Percentiles rank a stretch among this genome's conserved stretches.
Evolutionary conservation across 2,329 filamentous ascomycete species (phyloP).

Genomic region (Corynespora cassiicola): DNA sequence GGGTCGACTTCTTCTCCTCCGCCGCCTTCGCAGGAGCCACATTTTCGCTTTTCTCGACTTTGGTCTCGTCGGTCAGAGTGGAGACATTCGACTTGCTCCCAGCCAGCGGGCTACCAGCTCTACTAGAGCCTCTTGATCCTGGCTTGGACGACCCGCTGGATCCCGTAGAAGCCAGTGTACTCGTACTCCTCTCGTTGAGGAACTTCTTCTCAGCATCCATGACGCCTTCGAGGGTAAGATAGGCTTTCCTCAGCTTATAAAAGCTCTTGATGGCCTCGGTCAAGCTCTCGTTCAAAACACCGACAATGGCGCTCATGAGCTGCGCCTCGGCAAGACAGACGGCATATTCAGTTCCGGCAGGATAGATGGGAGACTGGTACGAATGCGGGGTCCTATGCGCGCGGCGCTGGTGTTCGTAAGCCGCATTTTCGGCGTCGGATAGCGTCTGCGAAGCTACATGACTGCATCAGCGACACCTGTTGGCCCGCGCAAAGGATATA

Average conservation of each 20-base stretch:
- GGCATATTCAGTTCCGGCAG: conserved; percentile 84
- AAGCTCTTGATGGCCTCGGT: conserved; percentile 92
- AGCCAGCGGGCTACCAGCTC: conserved; percentile 13
- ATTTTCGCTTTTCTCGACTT: conserved; percentile 7
- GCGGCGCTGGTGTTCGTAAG: conserved; percentile 77
- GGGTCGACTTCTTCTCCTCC: conserved; percentile 19
- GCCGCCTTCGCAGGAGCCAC: not conserved
- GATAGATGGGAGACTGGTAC: conserved; percentile 72
- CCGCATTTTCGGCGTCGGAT: conserved; percentile 75
- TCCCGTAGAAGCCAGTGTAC: conserved; percentile 30
- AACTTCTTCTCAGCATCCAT: conserved; percentile 74
- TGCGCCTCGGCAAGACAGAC: conserved; percentile 85
- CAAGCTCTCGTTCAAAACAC: conserved; percentile 88
- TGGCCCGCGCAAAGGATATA: conserved; percentile 1
- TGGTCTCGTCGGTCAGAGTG: conserved; percentile 21
- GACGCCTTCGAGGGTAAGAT: conserved; percentile 79
- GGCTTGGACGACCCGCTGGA: conserved; percentile 29
- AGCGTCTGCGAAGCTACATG: conserved; percentile 71
- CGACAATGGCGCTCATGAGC: conserved; percentile 87
- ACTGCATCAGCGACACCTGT: conserved; percentile 20
- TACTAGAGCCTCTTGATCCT: conserved; percentile 25
- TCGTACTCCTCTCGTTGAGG: conserved; percentile 47
- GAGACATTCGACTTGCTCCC: conserved; percentile 14
- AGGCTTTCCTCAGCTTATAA: conserved; percentile 90
- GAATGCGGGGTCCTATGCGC: conserved; percentile 69